Percentiles rank a stretch among this genome's conserved stretches.
These are phyloP conservation scores for Senna siamea DNA, from an alignment of 306 rosid species.

Conservation along the genomic window DNA sequence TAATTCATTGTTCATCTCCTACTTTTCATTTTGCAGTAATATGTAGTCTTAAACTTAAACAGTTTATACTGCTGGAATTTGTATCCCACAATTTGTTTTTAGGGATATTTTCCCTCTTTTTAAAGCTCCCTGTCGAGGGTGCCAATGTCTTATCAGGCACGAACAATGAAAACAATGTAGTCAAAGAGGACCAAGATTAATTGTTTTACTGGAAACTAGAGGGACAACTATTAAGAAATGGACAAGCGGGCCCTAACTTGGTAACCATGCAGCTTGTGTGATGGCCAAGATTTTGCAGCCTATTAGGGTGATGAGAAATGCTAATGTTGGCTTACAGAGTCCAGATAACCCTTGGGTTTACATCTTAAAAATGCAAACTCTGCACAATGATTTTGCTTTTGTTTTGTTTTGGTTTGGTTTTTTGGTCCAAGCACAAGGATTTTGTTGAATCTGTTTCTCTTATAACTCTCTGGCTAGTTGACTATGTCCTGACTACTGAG, in stretches of 20 bases:
- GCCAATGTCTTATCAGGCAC: background rate
- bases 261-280: background rate
- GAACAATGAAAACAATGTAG: background rate
- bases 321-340: background rate
- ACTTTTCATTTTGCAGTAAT: too few species aligned
- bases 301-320: background rate
- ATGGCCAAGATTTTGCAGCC: background rate
- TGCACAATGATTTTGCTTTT: too few species aligned
- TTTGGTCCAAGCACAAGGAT: background rate
- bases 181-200: background rate
- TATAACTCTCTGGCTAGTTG: background rate
- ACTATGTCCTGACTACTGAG: background rate
- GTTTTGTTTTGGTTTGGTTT: background rate
- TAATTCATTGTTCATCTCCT: too few species aligned
- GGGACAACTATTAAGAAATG: background rate
- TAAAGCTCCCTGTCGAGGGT: too few species aligned
- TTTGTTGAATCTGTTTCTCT: background rate
- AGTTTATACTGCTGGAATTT: too few species aligned
- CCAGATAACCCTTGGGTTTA: background rate
- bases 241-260: background rate
- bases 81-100: too few species aligned
- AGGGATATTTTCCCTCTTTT: too few species aligned
- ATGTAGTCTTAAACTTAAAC: too few species aligned
- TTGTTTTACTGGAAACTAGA: background rate
- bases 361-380: background rate